These are phyloP conservation scores for Aspergillaceae sp. DNA, from an alignment of 2,329 filamentous ascomycete genomes.

Conservation along the genomic window DNA sequence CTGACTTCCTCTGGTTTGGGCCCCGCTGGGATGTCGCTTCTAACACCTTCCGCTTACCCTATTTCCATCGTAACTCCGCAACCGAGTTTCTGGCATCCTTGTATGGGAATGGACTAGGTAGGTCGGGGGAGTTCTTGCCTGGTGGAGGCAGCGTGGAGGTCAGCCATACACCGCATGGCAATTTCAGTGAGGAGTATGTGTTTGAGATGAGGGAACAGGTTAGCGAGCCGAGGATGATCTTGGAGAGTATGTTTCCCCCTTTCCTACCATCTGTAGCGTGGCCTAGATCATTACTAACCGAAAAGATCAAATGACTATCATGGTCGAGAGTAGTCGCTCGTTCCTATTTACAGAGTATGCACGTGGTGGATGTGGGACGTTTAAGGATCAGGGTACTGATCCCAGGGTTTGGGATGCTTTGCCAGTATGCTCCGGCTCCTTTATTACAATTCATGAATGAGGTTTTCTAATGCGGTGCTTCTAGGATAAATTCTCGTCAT, in stretches of 20 bases:
- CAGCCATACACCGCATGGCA: constrained; percentile 21
- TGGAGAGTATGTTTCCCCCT: constrained; percentile 23
- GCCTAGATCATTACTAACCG: background rate
- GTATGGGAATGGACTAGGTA: constrained; percentile 21
- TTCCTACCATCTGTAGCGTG: background rate
- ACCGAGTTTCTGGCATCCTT: constrained; percentile 45
- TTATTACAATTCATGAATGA: no score
- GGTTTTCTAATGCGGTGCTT: no score
- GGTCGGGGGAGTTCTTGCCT: constrained; percentile 20
- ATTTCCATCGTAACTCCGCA: constrained; percentile 63
- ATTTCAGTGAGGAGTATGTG: constrained; percentile 38
- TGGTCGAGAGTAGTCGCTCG: constrained; percentile 21
- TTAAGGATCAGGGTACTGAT: constrained; percentile 20
- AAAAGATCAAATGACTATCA: constrained; percentile 24
- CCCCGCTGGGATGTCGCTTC: constrained; percentile 62
- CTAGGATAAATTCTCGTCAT: constrained; percentile 21
- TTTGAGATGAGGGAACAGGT: constrained; percentile 39
- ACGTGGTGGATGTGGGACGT: constrained; percentile 16
- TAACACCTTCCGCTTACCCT: constrained; percentile 63
- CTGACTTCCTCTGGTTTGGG: constrained; percentile 66
- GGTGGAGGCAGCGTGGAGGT: constrained; percentile 20
- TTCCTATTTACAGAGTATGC: constrained; percentile 23
- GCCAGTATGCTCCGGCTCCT: constrained; percentile 2
- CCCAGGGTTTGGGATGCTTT: constrained; percentile 20
- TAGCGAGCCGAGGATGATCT: constrained; percentile 35